Conservation (phyloP, 805 yeast species). For the Metschnikowia peoriensis region DNA sequence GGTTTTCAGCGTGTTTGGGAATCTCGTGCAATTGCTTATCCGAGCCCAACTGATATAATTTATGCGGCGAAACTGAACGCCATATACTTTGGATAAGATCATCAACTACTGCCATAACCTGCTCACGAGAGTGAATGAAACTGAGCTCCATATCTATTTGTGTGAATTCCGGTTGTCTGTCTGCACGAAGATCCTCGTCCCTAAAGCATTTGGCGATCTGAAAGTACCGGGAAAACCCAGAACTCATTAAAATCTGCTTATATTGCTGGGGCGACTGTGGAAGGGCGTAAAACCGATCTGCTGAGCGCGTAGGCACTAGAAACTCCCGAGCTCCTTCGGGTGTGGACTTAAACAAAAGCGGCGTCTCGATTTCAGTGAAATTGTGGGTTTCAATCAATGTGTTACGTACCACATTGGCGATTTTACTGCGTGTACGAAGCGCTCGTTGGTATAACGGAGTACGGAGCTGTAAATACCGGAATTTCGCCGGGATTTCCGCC, state of each 20-base stretch:
- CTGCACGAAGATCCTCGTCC: slow-evolving; percentile 92
- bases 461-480: slow-evolving; percentile 78
- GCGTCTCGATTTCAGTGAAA: slow-evolving; percentile 90
- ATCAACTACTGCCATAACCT: slow-evolving; percentile 65
- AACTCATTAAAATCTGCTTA: slow-evolving; percentile 91
- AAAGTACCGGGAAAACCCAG: slow-evolving; percentile 82
- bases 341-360: slow-evolving; percentile 87
- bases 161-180: slow-evolving; percentile 97
- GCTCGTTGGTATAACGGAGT: slow-evolving; percentile 54
- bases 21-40: slow-evolving; percentile 28
- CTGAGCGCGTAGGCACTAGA: slow-evolving; percentile 81
- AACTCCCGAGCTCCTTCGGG: slow-evolving; percentile 99
- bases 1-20: not conserved
- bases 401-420: slow-evolving; percentile 47
- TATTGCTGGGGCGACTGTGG: slow-evolving; percentile 99
- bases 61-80: slow-evolving; percentile 43
- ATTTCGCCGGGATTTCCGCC: slow-evolving; percentile 70
- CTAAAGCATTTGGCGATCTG: slow-evolving; percentile 94
- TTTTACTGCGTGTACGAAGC: slow-evolving; percentile 53
- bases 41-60: slow-evolving; percentile 36
- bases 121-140: slow-evolving; percentile 64
- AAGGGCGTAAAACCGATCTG: slow-evolving; percentile 69
- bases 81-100: slow-evolving; percentile 55
- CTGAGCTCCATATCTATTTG: slow-evolving; percentile 96
- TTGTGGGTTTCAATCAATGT: slow-evolving; percentile 34